phyloP scores from a whole-genome alignment of 2,329 filamentous ascomycete genomes.

The Fusarium oxysporum region DNA sequence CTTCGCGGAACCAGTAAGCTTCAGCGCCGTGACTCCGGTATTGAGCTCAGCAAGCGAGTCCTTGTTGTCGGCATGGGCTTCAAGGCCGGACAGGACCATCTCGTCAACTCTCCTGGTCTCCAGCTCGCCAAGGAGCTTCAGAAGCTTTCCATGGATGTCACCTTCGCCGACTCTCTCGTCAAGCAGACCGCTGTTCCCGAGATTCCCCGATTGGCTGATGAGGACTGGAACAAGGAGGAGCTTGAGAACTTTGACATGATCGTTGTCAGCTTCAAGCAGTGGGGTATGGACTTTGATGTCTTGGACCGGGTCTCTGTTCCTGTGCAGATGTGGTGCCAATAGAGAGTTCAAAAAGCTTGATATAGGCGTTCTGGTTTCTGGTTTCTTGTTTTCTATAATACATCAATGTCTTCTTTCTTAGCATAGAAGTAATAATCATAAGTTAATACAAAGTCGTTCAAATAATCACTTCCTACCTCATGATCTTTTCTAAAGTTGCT shows the following conservation, averaged over 20 bases:
- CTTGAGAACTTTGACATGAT: conserved; percentile 37
- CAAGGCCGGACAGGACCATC: conserved; percentile 40
- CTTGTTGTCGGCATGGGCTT: conserved; percentile 39
- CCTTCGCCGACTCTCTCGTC: conserved; percentile 38
- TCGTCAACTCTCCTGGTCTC: conserved; percentile 37
- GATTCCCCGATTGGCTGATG: conserved; percentile 23
- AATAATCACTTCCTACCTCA: rapidly evolving
- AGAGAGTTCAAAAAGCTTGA: not conserved
- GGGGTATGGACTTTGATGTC: conserved; percentile 31
- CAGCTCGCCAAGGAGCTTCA: conserved; percentile 28
- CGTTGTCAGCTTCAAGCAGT: conserved; percentile 29
- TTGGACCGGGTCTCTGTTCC: conserved; percentile 8
- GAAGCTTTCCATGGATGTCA: conserved; percentile 28
- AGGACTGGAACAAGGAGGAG: conserved; percentile 28
- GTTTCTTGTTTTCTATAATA: not conserved
- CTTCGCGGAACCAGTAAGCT: not conserved
- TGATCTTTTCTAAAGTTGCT: rapidly evolving
- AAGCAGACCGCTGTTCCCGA: conserved; percentile 27
- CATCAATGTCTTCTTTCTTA: not conserved
- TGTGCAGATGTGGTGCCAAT: conserved; percentile 36
- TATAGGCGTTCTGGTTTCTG: not conserved
- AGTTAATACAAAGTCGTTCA: not conserved
- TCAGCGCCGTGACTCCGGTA: conserved; percentile 20
- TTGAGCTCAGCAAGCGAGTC: conserved; percentile 17
- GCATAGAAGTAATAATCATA: not conserved